Evolutionary conservation across 345 rosid genomes (phyloP).

Genomic region (Eucalyptus erythrocorys): DNA sequence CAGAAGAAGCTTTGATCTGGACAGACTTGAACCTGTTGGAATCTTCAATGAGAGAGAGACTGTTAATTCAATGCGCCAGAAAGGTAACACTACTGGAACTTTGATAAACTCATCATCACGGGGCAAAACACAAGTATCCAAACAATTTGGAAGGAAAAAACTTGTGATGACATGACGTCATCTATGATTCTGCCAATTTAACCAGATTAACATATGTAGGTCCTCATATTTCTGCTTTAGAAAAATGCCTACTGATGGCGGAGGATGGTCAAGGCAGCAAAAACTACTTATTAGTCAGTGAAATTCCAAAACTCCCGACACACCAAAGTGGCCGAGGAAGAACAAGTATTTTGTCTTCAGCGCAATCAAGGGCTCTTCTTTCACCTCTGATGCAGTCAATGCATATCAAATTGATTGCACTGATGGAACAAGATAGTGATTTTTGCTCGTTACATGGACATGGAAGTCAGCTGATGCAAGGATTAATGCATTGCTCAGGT

Average conservation of each 20-base stretch:
- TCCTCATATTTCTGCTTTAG: background rate
- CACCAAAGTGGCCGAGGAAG: background rate
- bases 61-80: background rate
- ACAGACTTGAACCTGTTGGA: slow-evolving; percentile 28
- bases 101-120: background rate
- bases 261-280: background rate
- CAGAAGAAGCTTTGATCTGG: slow-evolving; percentile 51
- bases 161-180: background rate
- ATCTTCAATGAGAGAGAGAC: slow-evolving; percentile 14
- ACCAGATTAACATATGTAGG: background rate
- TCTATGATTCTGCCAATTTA: background rate
- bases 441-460: background rate
- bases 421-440: background rate
- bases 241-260: background rate
- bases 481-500: background rate
- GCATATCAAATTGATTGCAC: background rate
- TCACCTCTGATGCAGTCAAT: background rate
- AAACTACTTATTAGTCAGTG: background rate
- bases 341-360: background rate
- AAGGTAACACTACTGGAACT: background rate
- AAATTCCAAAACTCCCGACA: background rate
- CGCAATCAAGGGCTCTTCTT: background rate
- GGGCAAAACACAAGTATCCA: background rate
- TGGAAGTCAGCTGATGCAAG: background rate
- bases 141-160: background rate